Base-by-base conservation (phyloP, 352 stramenopile species). In the Globisporangium nodosum region DNA sequence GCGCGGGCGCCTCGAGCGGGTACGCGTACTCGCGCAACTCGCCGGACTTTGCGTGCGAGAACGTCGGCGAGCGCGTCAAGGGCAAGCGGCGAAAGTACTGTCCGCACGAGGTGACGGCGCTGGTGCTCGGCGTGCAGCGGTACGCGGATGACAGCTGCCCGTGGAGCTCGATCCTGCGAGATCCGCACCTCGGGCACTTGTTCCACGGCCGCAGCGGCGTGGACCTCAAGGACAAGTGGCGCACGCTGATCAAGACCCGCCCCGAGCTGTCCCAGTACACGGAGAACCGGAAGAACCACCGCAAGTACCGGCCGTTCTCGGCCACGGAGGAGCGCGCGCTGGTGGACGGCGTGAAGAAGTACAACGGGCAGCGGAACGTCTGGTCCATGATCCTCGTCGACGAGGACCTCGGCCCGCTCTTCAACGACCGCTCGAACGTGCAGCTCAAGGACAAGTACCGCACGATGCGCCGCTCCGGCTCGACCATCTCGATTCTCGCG, bases 361-460 rank as follows among this genome's bases (percentile, higher is more conserved):
- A 91, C 74, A 87, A 87, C 48, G 83, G 83, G 0, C 83, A 92
- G 58, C 64, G 83, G 18, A 92, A 92, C 50, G 83, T 92, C 30
- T 92, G 83, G 83, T 91, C 81, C 20, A 64, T 92, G 20, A 92
- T 92, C 67, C 58, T 92, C 6, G 74, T 89, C 50, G 83, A 92
- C 65, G 87, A 90, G 56, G 83, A 90, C 4, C 62, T 92, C 2
- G 83, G 83, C 0, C 76, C 78, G 16, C 76, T 86, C 49, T 92
- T 92, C 55, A 92, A 92, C 60, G 83, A 92, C 55, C 71, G 83
- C 12, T 89, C 78, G 1, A 92, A 92, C 54, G 83, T 92, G 31
- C 83, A 92, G 57, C 70, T 92, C 16, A 92, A 92, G 61, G 83
- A 92, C 65, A 92, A 92, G 56, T 92, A 87, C 49, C 78, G 83